Evolutionary conservation across 2,329 filamentous ascomycete species (phyloP), one percentile per base, ranked within the genome.

Genomic region (Onygena corvina): DNA sequence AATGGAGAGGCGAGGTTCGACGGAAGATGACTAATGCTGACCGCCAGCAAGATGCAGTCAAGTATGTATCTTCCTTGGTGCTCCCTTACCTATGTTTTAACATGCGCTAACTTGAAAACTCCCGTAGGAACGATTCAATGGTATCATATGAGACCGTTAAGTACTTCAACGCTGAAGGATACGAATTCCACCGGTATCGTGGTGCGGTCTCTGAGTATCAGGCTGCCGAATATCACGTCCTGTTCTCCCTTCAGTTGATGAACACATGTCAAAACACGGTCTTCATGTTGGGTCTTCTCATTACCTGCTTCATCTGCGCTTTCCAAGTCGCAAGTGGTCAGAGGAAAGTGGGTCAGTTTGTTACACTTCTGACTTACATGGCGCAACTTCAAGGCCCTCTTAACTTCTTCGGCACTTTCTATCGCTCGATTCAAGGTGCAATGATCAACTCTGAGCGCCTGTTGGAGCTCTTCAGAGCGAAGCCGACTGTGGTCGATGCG

Each of bases 371-470:
- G 56, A 83, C 82, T 3, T 90, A 89, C 62, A 79, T 90, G 65
- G 80, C 80, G 14, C 86, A 92, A 65, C 72, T 92, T 14, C 86
- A 90, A 62, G 80, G 80, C 0, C 86, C 86, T 1, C 72, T 90
- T 52, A 89, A 90, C 65, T 90, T 87, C 68, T 90, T 92, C 59
- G 92, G 90, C 50, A 92, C 88, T 0, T 96, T 96, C 64, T 98
- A 96, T 66, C 79, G 90, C 46, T 92, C 88, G 53, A 90, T 96
- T 4, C 92, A 96, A 67, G 92, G 89, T 58, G 86, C 90, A 48
- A 86, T 98, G 83, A 96, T 98, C 61, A 95, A 93, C 51, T 89
- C 90, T 3, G 92, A 98, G 72, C 82, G 92, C 14, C 82, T 98
- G 64, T 71, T 98, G 49, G 92, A 96, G 66, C 73, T 98, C 14